Conservation (phyloP, 164 flowering plant species). For the Umbellularia californica region DNA sequence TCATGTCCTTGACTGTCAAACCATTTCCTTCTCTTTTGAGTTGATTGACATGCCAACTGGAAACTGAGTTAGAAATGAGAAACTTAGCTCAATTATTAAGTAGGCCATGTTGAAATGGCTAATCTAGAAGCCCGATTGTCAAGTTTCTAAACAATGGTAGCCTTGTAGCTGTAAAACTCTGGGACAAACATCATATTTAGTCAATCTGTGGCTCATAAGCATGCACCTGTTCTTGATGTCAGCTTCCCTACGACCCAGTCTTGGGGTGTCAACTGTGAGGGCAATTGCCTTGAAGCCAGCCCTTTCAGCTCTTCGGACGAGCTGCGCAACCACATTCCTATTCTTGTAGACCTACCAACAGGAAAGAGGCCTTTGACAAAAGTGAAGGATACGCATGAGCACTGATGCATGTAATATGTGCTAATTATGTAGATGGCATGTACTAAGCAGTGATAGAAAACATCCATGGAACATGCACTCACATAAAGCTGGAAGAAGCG, state of each 20-base stretch:
- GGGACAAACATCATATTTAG: no score
- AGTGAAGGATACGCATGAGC: not conserved
- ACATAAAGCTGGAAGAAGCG: constrained; percentile 97
- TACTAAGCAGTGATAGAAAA: not conserved
- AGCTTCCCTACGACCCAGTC: constrained; percentile 89
- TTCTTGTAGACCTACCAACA: constrained; percentile 65
- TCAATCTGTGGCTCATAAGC: not conserved
- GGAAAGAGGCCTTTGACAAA: not conserved
- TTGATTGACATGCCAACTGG: not conserved
- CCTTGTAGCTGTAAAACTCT: no score
- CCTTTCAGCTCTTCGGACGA: constrained; percentile 88
- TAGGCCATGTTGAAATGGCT: not conserved
- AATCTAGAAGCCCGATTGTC: no score
- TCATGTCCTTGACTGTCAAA: not conserved
- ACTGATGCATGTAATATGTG: not conserved
- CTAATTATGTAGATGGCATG: no score
- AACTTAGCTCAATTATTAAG: not conserved
- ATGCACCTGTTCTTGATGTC: constrained; percentile 88
- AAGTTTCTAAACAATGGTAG: no score
- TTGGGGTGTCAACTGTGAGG: constrained; percentile 89
- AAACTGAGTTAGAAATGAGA: not conserved
- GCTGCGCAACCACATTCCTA: constrained; percentile 73
- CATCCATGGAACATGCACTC: constrained; percentile 3
- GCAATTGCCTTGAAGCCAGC: constrained; percentile 96
- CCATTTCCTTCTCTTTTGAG: not conserved